Evolutionary conservation across 2,329 filamentous ascomycete species (phyloP), one percentile per base, ranked within the genome.

Genomic region (Penicillium psychrosexuale): DNA sequence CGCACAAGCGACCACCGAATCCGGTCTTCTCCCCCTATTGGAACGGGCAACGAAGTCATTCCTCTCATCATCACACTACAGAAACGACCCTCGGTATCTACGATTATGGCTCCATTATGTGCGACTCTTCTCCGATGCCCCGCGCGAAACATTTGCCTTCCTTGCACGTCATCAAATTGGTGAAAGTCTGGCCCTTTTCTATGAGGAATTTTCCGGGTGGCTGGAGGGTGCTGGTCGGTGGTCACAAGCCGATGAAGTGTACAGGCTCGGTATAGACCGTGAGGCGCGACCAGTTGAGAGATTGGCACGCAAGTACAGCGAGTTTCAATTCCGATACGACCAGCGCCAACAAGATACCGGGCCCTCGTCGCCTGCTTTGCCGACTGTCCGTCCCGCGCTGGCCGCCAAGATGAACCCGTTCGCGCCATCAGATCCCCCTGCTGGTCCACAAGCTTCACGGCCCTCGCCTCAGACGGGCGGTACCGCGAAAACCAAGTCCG

Each of bases 171-270:
- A 99, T 69, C 82, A 82, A 59, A 90, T 99, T 57, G 94, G 93
- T 57, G 91, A 97, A 67, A 80, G 82, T 0, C 82, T 99, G 3
- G 94, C 94, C 1, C 78, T 97, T 3, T 99, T 91, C 73, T 99
- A 99, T 74, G 94, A 99, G 71, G 94, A 97, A 69, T 99, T 96
- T 69, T 92, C 94, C 1, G 88, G 85, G 1, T 97, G 92, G 90
- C 79, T 99, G 7, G 94, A 99, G 76, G 81, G 84, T 34, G 89
- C 87, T 7, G 89, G 86, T 13, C 82, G 93, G 60, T 97, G 91
- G 89, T 82, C 80, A 22, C 94, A 99, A 72, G 93, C 94, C 0
- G 91, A 96, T 65, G 94, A 99, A 72, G 89, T 99, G 0, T 97
- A 95, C 72, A 86, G 87, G 64, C 79, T 96, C 61, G 94, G 94